A percentile compares a stretch with the other conserved stretches of the same genome.
These are phyloP conservation scores for Epichloe baconii DNA, from an alignment of 2,329 filamentous ascomycete species.

Conservation along the genomic window DNA sequence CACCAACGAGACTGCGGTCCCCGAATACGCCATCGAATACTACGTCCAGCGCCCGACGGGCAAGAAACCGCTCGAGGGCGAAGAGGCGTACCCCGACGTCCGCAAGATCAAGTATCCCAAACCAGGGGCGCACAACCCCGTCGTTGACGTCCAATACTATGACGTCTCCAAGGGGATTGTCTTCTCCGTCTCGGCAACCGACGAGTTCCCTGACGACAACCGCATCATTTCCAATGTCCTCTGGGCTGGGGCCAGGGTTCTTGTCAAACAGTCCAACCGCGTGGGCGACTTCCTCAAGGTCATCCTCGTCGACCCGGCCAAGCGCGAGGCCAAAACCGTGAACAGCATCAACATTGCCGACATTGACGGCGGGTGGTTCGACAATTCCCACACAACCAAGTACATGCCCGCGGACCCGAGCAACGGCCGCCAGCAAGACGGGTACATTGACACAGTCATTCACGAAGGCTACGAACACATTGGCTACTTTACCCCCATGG, in stretches of 20 bases:
- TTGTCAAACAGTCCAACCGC: constrained; percentile 86
- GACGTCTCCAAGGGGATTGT: constrained; percentile 64
- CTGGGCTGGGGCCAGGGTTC: constrained; percentile 75
- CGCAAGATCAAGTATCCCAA: constrained; percentile 95
- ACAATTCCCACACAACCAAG: constrained; percentile 74
- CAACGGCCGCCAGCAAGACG: constrained; percentile 67
- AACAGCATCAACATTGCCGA: constrained; percentile 66
- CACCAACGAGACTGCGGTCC: constrained; percentile 86
- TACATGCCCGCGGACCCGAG: constrained; percentile 74
- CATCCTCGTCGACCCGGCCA: constrained; percentile 66
- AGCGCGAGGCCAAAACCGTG: constrained; percentile 63
- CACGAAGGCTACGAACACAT: constrained; percentile 80
- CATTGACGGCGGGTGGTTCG: constrained; percentile 95
- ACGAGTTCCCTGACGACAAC: constrained; percentile 67
- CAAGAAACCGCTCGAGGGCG: constrained; percentile 46
- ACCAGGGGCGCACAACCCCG: constrained; percentile 83
- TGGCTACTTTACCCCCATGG: constrained; percentile 82
- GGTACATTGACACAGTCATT: constrained; percentile 86
- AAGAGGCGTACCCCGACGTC: constrained; percentile 84
- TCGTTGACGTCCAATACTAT: constrained; percentile 80
- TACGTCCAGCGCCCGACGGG: constrained; percentile 81
- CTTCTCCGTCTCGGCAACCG: constrained; percentile 66
- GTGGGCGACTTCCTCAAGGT: constrained; percentile 87
- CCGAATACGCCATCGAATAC: constrained; percentile 86
- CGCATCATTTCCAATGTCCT: constrained; percentile 85